Evolutionary conservation across 495 filamentous ascomycete species (phyloP).

Genomic region (Aspergillus heteromorphus): DNA sequence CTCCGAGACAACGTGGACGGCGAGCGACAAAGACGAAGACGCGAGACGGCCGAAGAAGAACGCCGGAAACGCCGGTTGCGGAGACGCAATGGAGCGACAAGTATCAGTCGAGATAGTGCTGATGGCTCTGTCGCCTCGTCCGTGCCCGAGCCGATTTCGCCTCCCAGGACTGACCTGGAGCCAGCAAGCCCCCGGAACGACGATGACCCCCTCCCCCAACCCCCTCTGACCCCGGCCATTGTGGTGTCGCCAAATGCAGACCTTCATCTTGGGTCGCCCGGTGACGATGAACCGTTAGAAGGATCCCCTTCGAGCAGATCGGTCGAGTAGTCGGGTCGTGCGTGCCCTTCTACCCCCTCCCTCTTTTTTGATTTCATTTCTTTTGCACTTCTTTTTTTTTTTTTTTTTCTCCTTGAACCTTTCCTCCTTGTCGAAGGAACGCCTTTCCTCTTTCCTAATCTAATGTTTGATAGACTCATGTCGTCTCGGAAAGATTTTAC

Average conservation of each 20-base stretch:
- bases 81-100: slow-evolving; percentile 46
- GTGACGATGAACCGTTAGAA: slow-evolving; percentile 17
- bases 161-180: slow-evolving; percentile 21
- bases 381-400: too few relatives aligned
- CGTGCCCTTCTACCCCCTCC: not conserved
- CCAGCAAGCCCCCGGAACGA: slow-evolving; percentile 23
- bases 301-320: slow-evolving; percentile 25
- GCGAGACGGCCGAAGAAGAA: slow-evolving; percentile 70
- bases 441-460: slow-evolving; percentile 20
- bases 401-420: not conserved
- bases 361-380: not conserved
- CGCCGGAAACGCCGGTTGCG: slow-evolving; percentile 54
- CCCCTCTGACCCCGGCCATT: slow-evolving; percentile 31
- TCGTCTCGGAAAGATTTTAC: slow-evolving; percentile 26
- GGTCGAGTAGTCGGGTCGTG: slow-evolving; percentile 27
- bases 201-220: slow-evolving; percentile 17
- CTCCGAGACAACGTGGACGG: slow-evolving; percentile 60
- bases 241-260: slow-evolving; percentile 31
- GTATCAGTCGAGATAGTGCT: slow-evolving; percentile 43
- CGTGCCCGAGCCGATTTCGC: slow-evolving; percentile 30
- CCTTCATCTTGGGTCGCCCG: slow-evolving; percentile 18
- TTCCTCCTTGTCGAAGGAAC: not conserved
- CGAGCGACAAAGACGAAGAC: slow-evolving; percentile 55
- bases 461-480: slow-evolving; percentile 35
- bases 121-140: slow-evolving; percentile 33